Evolutionary conservation across 163 green algal species (phyloP).

Genomic region (Trebouxia gelatinosa): DNA sequence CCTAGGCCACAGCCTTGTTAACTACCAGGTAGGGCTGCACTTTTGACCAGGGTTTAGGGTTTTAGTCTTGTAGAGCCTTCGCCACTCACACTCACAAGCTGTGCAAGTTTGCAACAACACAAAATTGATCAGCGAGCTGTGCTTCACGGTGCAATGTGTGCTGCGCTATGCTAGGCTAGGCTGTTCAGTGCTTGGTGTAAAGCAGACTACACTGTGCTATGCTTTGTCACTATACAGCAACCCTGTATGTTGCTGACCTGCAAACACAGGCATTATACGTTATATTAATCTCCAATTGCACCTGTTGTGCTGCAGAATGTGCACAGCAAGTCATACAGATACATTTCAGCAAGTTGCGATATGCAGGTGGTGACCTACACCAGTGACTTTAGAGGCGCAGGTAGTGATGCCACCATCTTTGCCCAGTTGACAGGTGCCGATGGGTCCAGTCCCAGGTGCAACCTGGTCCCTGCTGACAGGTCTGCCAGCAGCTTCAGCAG

Average conservation of each 20-base stretch:
- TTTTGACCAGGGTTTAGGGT: neutral
- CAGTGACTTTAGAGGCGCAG: slow-evolving; percentile 9
- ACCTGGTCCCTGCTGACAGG: neutral
- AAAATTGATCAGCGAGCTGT: neutral
- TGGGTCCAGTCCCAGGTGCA: neutral
- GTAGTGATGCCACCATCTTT: slow-evolving; percentile 7
- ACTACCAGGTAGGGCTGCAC: slow-evolving; percentile 1
- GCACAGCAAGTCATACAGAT: too few species aligned
- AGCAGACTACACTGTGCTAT: neutral
- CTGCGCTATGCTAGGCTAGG: neutral
- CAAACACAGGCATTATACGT: neutral
- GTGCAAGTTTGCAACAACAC: neutral
- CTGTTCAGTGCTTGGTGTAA: neutral
- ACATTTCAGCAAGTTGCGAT: too few species aligned
- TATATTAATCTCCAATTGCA: too few species aligned
- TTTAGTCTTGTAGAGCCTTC: too few species aligned
- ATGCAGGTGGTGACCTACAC: neutral
- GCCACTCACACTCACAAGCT: too few species aligned
- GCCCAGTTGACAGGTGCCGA: neutral
- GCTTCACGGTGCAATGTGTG: neutral
- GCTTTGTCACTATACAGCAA: neutral
- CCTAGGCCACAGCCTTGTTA: neutral
- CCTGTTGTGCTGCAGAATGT: neutral
- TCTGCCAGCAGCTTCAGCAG: neutral
- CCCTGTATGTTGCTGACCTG: neutral